Evolutionary conservation across 192 early-diverging fungal species (phyloP), one percentile per base, ranked within the genome.

Genomic region (Podila verticillata): DNA sequence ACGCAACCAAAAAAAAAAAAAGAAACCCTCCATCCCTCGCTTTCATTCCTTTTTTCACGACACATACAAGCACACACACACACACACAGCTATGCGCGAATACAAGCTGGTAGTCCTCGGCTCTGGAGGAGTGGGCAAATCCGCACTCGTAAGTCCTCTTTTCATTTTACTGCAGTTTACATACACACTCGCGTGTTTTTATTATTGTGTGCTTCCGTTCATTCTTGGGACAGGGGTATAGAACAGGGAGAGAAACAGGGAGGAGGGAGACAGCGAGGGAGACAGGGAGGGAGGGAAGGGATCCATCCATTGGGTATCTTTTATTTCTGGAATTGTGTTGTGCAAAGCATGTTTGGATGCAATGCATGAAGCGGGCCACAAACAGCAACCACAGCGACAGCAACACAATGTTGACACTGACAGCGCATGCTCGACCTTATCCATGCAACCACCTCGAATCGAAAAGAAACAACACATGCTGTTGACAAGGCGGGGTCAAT

Each of bases 81-180:
- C 19, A 24, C 44, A 29, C 30, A 24, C 56, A 57, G 59, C n/a
- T 68, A 95, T 94, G 91, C 93, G 93, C 68, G 97, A 98, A 84
- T 98, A 98, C 87, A 96, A 96, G 81, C 87, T 98, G 54, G 97
- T 98, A 35, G 95, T 98, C 60, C 86, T 98, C 51, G 97, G 97
- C 34, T 94, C 92, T 70, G 97, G 96, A 74, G 96, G 89, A 73
- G 93, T 94, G 61, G 93, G 93, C 26, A 94, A 96, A 83, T 96
- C 94, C 26, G 95, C 96, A 58, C 84, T 98, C 78, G 87, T 88
- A 84, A 75, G 70, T 74, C 22, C 9, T 26, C 0, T 19, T 19
- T 48, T 48, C 15, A 48, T 48, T 12, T 19, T 48, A 12, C 12
- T 3, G 3, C 48, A 48, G 48, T 48, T 19, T 6, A n/a, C n/a